Evolutionary conservation across 78 protist species (phyloP), one percentile per base, ranked within the genome.

Genomic region (Dictyostelium capitatum): DNA sequence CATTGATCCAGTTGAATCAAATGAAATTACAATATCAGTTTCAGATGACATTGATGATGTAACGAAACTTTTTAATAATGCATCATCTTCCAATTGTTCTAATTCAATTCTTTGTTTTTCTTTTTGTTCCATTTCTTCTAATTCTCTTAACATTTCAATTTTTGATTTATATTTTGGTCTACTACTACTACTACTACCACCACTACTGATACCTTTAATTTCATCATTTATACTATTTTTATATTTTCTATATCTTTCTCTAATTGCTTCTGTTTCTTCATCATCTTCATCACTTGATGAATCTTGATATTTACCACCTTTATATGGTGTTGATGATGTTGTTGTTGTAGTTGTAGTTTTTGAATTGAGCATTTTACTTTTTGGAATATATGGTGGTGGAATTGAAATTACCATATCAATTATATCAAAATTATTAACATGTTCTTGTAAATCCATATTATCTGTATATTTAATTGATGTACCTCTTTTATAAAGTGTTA

Each of bases 1-100:
- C 92, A 82, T 83, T 12, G 79, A 48, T 0, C 96, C 96, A 11
- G 96, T 94, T 7, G 96, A 89, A 84, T 95, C 96, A 48, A 95
- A 95, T 28, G 94, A 87, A 54, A 94, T 87, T 20, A 94, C 81
- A 70, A 85, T 94, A n/a, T 94, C 94, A 43, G 87, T 87, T 62
- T 90, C 90, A 6, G 95, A 79, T 67, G 89, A 79, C 20, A 90
- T 59, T 0, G 95, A 82, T 1, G 91, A 57, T 20, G 69, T 75
- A n/a, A 90, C 82, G 37, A 90, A 90, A 69, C 78, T 87, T 25
- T 51, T 87, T 15, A 87, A 64, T 50, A 87, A 50, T 12, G 75
- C 65, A 77, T 87, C 93, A 20, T 87, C 62, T 25, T 75, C 93
- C 28, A 87, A 64, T 32, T 77, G 57, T 23, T 56, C 75, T 43